Conservation (phyloP, 2,329 filamentous ascomycete genomes). For the Epichloe hybrida region DNA sequence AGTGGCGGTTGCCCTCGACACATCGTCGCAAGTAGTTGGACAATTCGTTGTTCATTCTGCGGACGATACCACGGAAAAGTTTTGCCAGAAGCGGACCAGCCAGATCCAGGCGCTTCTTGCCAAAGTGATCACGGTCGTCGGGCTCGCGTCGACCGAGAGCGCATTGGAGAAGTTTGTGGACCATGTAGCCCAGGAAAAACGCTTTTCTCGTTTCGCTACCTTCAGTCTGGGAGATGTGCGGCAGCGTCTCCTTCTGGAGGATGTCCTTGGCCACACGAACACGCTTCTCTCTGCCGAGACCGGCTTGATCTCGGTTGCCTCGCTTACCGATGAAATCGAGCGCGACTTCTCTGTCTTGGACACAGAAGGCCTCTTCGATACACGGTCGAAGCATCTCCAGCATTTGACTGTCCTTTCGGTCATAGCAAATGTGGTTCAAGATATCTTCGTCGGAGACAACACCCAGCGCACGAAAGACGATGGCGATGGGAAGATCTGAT, state of each 20-base stretch:
- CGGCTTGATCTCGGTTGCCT: slow-evolving; percentile 47
- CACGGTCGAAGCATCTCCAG: slow-evolving; percentile 94
- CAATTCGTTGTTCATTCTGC: slow-evolving; percentile 81
- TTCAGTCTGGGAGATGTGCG: slow-evolving; percentile 90
- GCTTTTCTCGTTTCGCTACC: slow-evolving; percentile 93
- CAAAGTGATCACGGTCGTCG: slow-evolving; percentile 96
- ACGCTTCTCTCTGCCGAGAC: slow-evolving; percentile 72
- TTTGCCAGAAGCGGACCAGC: slow-evolving; percentile 92
- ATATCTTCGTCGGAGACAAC: slow-evolving; percentile 98
- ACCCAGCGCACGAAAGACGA: slow-evolving; percentile 90
- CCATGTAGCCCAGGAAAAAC: slow-evolving; percentile 98
- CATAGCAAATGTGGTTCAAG: slow-evolving; percentile 93
- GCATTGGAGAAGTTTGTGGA: slow-evolving; percentile 87
- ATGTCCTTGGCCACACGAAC: slow-evolving; percentile 87
- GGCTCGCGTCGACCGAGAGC: slow-evolving; percentile 85
- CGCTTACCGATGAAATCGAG: slow-evolving; percentile 93
- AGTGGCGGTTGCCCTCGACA: slow-evolving; percentile 77
- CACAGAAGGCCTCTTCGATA: slow-evolving; percentile 91
- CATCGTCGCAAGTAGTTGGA: slow-evolving; percentile 84
- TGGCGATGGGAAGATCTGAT: slow-evolving; percentile 80
- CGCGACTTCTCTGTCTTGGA: slow-evolving; percentile 89
- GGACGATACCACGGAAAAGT: slow-evolving; percentile 83
- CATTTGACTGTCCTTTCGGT: slow-evolving; percentile 91
- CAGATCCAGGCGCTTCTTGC: slow-evolving; percentile 94
- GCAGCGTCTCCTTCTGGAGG: slow-evolving; percentile 90